Conservation (phyloP, 306 rosid species). For the Trifolium pratense region DNA sequence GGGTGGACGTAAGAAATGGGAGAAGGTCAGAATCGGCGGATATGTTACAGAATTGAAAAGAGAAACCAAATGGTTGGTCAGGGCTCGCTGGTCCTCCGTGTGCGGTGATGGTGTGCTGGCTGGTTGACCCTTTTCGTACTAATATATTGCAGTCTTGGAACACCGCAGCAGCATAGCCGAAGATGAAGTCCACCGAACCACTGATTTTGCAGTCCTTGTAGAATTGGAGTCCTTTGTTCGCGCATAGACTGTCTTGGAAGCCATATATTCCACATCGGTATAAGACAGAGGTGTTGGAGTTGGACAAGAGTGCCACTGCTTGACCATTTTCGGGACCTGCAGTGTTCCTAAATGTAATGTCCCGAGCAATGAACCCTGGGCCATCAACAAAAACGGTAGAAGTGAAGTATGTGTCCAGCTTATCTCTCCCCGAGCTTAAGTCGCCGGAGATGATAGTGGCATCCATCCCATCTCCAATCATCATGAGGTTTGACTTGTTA, state of each 20-base stretch:
- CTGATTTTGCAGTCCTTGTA: slow-evolving; percentile 67
- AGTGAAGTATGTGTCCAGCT: background rate
- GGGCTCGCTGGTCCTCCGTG: background rate
- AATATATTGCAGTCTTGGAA: slow-evolving; percentile 60
- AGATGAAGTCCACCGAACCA: slow-evolving; percentile 81
- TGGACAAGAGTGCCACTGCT: background rate
- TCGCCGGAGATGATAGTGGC: background rate
- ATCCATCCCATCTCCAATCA: background rate
- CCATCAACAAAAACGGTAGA: background rate
- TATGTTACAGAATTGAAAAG: background rate
- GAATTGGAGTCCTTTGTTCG: slow-evolving; percentile 76
- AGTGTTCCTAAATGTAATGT: background rate
- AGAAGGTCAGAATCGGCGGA: background rate
- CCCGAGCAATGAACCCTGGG: background rate
- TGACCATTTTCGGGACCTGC: background rate
- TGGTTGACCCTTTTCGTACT: slow-evolving; percentile 48
- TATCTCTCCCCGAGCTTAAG: no score
- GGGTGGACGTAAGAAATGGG: no score
- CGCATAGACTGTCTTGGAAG: slow-evolving; percentile 77
- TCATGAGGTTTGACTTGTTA: background rate
- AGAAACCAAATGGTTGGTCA: background rate
- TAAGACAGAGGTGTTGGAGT: background rate
- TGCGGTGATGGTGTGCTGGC: slow-evolving; percentile 80
- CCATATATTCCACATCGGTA: slow-evolving; percentile 25
- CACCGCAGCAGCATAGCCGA: slow-evolving; percentile 62